These are phyloP conservation scores for Sanguinoderma infundibulare DNA, from an alignment of 1,284 basidiomycete species.

Conservation along the genomic window DNA sequence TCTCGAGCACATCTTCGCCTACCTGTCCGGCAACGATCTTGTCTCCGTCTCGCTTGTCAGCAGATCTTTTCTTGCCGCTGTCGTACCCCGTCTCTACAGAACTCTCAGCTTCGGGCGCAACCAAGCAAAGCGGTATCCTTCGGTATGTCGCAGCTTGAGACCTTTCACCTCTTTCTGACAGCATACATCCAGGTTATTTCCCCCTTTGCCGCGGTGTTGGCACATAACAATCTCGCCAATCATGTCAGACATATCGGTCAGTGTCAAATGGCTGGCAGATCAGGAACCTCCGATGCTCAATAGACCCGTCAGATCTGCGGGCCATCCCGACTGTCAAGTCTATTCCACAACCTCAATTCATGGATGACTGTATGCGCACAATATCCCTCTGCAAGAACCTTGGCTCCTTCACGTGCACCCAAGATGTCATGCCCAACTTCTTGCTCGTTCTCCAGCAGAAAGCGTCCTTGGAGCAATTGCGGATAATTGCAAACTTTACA, in stretches of 20 bases:
- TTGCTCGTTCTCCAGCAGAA: constrained; percentile 50
- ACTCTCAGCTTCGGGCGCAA: constrained; percentile 54
- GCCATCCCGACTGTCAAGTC: constrained; percentile 42
- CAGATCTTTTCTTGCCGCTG: constrained; percentile 62
- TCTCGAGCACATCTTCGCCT: constrained; percentile 62
- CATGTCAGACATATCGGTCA: constrained; percentile 66
- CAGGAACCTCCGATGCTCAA: background rate
- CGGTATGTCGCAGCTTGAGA: constrained; percentile 35
- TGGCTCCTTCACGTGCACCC: constrained; percentile 56
- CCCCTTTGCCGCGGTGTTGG: constrained; percentile 60
- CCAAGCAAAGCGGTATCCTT: constrained; percentile 60
- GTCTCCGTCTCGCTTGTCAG: constrained; percentile 63
- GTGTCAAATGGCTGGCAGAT: constrained; percentile 15
- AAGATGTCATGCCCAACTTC: constrained; percentile 51
- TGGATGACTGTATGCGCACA: constrained; percentile 53
- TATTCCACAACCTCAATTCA: constrained; percentile 49
- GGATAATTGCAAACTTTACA: constrained; percentile 53
- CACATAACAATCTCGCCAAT: constrained; percentile 53
- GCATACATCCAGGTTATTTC: constrained; percentile 45
- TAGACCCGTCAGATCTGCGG: constrained; percentile 49
- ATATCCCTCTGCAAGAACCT: constrained; percentile 56
- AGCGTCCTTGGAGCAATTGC: constrained; percentile 48
- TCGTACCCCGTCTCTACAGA: constrained; percentile 63
- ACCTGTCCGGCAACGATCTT: constrained; percentile 58
- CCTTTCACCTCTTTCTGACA: background rate